These are phyloP conservation scores for Agaricus blazei DNA, from an alignment of 768 basidiomycete genomes.

Conservation along the genomic window DNA sequence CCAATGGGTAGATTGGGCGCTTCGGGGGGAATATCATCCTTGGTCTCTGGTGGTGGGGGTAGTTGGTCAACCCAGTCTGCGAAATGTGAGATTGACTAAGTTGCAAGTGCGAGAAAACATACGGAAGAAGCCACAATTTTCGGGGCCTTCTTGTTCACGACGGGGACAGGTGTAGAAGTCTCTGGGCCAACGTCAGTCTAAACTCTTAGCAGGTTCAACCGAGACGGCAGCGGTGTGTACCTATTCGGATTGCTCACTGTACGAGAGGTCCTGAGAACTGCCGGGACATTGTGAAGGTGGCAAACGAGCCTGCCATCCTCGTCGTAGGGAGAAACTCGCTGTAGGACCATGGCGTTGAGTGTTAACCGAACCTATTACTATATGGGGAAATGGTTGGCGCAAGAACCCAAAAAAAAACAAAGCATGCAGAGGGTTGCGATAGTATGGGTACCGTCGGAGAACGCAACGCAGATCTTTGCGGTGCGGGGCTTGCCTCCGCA, in stretches of 20 bases:
- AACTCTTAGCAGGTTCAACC: not conserved
- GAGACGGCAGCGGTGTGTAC: slow-evolving; percentile 17
- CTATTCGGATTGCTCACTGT: slow-evolving; percentile 26
- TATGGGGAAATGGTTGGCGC: not conserved
- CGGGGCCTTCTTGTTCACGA: slow-evolving; percentile 14
- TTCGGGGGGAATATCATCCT: not conserved
- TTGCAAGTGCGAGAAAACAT: slow-evolving; percentile 5
- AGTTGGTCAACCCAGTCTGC: slow-evolving; percentile 8
- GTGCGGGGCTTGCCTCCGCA: no score
- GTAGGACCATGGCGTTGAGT: not conserved
- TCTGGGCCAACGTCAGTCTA: slow-evolving; percentile 9
- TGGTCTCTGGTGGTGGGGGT: not conserved
- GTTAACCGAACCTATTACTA: not conserved
- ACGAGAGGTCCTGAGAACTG: slow-evolving; percentile 21
- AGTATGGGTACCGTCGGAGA: no score
- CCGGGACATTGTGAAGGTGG: slow-evolving; percentile 9
- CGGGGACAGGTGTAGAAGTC: slow-evolving; percentile 33
- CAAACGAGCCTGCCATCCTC: slow-evolving; percentile 29
- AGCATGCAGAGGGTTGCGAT: slow-evolving; percentile 3
- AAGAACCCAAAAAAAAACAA: not conserved
- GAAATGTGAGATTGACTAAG: not conserved
- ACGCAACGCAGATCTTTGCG: no score
- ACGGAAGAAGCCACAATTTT: slow-evolving; percentile 33
- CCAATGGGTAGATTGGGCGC: not conserved
- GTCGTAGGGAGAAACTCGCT: slow-evolving; percentile 19